Evolutionary conservation across 2,329 filamentous ascomycete genomes (phyloP), one percentile per base, ranked within the genome.

Genomic region (Colletotrichum cordylinicola): DNA sequence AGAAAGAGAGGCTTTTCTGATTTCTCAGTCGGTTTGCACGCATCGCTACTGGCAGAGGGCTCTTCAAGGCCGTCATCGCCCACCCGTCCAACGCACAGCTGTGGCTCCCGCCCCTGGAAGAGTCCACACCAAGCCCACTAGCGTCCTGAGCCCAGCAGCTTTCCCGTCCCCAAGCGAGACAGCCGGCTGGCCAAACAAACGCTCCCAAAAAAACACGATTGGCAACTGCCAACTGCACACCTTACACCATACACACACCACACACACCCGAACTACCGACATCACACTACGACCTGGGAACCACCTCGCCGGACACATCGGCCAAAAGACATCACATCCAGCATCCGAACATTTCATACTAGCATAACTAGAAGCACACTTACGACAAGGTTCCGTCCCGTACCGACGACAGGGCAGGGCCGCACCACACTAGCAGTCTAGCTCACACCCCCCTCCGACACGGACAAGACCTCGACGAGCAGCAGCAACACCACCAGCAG

Each of bases 121-220:
- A 21, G 39, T 48, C 67, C 60, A 60, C 68, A 55, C 35, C 24
- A 66, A 48, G 21, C n/a, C 21, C 55, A 61, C n/a, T 75, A 75
- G 72, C 48, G 52, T 29, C 29, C 29, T 29, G n/a, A 13, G 18
- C 65, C 31, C 56, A 33, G 66, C 29, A 58, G 21, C 67, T 74
- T 71, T 66, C 60, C 60, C 72, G 48, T 48, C 67, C 24, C n/a
- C 39, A 64, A 74, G 56, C 71, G 43, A 70, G 67, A 62, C 70
- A 73, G 58, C 64, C 62, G 64, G 64, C 37, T 39, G 21, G 52
- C 55, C 64, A 73, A 56, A 61, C 55, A 68, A 60, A 61, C 37
- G 18, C 37, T 24, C 68, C 24, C 39, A n/a, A 16, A 10, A 60
- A 43, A 43, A 61, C 8, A 13, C 58, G 21, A 37, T 13, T 37